Base-by-base conservation (phyloP, 2,329 filamentous ascomycete species). In the Dactylellina sp. region DNA sequence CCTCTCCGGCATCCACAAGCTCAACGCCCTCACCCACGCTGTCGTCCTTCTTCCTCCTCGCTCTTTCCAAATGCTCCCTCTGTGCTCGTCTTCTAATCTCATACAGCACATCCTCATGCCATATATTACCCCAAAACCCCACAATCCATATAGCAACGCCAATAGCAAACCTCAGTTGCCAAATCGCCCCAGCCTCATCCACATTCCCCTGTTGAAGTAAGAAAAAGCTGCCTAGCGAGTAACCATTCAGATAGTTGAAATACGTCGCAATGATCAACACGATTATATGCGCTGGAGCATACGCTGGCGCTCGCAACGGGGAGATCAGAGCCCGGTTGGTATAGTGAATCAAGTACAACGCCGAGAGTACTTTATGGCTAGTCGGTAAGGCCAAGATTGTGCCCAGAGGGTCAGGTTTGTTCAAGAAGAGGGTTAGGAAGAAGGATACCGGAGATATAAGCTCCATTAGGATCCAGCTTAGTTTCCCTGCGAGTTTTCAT, bases 391-490 rank as follows among this genome's bases (percentile, higher is more conserved):
- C 28, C 1, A 14, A 4, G 0, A 75, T 18, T 1, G 71, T 57
- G 9, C 22, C 12, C 7, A 70, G 6, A 1, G 70, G 49, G 6
- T 44, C 24, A 2, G 75, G 53, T 2, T 68, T 62, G 63, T 77
- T 78, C 39, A 62, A 76, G 66, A 62, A 75, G 42, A 76, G 59
- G 9, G 75, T 78, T 39, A 76, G 65, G 35, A 78, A 61, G 72
- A 79, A 75, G 32, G 71, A 75, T 7, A 71, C 2, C 0, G 78
- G 78, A 9, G 78, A 79, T 37, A 75, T 63, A 7, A 86, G 83
- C 81, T 99, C 95, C 92, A 97, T 97, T 1, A 89, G 86, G 64
- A 91, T 85, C 95, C 95, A 99, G 68, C 88, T 93, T 76, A 92
- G 83, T 78, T 91, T 78, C 16, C 78, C 77, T 78, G 11, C 39